A percentile compares a stretch with the other conserved stretches of the same genome.
phyloP scores from a whole-genome alignment of 1,139 yeast species.

The Blastobotrys ciferrii region DNA sequence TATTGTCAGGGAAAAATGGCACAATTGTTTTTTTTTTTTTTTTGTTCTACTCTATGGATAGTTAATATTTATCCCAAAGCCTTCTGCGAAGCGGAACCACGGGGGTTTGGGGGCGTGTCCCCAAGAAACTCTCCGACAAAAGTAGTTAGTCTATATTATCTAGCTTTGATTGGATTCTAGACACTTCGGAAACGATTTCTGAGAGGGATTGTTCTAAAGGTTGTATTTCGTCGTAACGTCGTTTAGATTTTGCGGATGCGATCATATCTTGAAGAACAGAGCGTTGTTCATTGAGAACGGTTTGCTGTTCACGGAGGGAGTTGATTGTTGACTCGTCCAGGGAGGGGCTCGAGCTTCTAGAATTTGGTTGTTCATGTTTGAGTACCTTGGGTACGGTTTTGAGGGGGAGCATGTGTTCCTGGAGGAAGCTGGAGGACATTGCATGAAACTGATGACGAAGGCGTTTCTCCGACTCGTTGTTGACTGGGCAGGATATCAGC shows the following conservation, averaged over 20 bases:
- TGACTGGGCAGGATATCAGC: conserved; percentile 35
- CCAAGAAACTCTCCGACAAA: too few species aligned
- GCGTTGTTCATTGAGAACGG: conserved; percentile 84
- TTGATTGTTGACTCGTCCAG: conserved; percentile 20
- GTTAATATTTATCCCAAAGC: too few species aligned
- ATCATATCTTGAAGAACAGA: conserved; percentile 67
- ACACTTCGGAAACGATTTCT: conserved; percentile 58
- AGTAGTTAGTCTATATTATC: background rate
- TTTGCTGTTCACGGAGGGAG: conserved; percentile 65
- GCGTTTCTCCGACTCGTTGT: conserved; percentile 40
- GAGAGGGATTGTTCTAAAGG: conserved; percentile 56
- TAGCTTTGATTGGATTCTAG: conserved; percentile 1
- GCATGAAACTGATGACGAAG: conserved; percentile 48
- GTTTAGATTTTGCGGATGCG: conserved; percentile 55
- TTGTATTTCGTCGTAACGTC: conserved; percentile 75
- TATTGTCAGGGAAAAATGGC: too few species aligned
- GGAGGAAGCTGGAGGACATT: conserved; percentile 50
- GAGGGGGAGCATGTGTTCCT: conserved; percentile 54
- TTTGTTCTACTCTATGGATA: too few species aligned
- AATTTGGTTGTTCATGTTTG: conserved; percentile 28
- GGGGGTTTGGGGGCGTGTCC: too few species aligned
- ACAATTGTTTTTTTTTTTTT: too few species aligned
- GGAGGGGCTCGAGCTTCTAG: conserved; percentile 5
- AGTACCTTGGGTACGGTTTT: conserved; percentile 47
- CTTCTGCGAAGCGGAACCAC: too few species aligned